These are phyloP conservation scores for Ramalina peruviana DNA, from an alignment of 495 filamentous ascomycete genomes.

Conservation along the genomic window DNA sequence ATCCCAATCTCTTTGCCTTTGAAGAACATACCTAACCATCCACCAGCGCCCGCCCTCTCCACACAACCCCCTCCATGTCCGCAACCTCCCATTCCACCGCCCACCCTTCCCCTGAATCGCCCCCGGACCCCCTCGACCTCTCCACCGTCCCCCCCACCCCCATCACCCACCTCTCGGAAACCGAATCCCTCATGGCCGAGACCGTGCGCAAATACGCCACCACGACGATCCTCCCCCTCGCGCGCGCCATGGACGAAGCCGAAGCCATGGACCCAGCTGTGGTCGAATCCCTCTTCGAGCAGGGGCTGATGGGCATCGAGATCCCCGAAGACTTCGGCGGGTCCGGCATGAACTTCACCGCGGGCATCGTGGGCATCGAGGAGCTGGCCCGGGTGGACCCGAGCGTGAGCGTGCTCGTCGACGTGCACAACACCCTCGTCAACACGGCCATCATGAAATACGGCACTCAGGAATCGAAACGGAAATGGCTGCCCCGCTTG, in stretches of 20 bases:
- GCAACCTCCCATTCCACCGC: constrained; percentile 40
- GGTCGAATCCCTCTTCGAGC: constrained; percentile 90
- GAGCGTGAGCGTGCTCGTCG: constrained; percentile 81
- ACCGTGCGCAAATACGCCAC: constrained; percentile 80
- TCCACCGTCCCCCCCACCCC: constrained; percentile 70
- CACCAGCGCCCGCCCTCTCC: neutral
- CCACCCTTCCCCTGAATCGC: constrained; percentile 42
- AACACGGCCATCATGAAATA: constrained; percentile 88
- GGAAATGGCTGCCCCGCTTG: constrained; percentile 73
- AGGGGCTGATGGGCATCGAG: constrained; percentile 94
- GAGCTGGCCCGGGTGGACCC: constrained; percentile 91
- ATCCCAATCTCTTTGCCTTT: constrained; percentile 10
- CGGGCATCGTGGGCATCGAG: constrained; percentile 92
- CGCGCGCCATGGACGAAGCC: constrained; percentile 94
- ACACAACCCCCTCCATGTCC: constrained; percentile 35
- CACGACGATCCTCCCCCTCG: constrained; percentile 79
- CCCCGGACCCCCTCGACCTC: constrained; percentile 44
- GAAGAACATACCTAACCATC: neutral
- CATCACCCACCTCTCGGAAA: constrained; percentile 85
- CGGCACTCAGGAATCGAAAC: constrained; percentile 58
- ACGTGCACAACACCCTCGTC: constrained; percentile 96
- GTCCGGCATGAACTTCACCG: constrained; percentile 95
- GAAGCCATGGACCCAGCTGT: constrained; percentile 83
- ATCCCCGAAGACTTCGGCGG: constrained; percentile 95
- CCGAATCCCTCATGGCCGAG: constrained; percentile 77